These are phyloP conservation scores for Ganoderma sinense DNA, from an alignment of 1,284 basidiomycete genomes.

Conservation along the genomic window DNA sequence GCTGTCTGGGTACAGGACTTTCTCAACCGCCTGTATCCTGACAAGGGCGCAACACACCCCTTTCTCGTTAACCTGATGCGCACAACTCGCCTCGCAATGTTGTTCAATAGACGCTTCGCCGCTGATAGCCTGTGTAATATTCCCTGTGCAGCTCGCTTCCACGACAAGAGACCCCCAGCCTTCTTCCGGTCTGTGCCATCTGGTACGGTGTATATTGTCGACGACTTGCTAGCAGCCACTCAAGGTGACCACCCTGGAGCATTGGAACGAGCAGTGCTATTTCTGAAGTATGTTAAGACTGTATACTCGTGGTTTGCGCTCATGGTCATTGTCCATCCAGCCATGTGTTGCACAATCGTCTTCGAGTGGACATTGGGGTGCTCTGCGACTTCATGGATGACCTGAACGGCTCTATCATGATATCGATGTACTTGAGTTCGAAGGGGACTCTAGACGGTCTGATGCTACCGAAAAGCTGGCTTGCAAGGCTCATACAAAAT, in stretches of 20 bases:
- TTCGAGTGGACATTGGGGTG: slow-evolving; percentile 48
- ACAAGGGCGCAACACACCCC: neutral
- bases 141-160: slow-evolving; percentile 7
- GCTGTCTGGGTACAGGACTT: slow-evolving; percentile 50
- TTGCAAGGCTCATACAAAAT: slow-evolving; percentile 38
- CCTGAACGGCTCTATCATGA: slow-evolving; percentile 39
- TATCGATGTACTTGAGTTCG: slow-evolving; percentile 40
- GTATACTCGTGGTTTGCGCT: neutral
- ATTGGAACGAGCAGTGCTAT: slow-evolving; percentile 41
- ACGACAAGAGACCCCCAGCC: neutral
- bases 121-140: slow-evolving; percentile 3
- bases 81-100: slow-evolving; percentile 15
- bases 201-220: slow-evolving; percentile 40
- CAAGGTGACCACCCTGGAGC: slow-evolving; percentile 27
- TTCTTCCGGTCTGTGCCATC: no score
- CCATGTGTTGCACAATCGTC: slow-evolving; percentile 44
- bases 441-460: slow-evolving; percentile 46
- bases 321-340: slow-evolving; percentile 37
- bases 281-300: slow-evolving; percentile 32
- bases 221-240: slow-evolving; percentile 44
- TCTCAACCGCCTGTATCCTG: slow-evolving; percentile 38
- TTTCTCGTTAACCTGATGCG: slow-evolving; percentile 21
- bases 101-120: slow-evolving; percentile 12
- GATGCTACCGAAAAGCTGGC: slow-evolving; percentile 48
- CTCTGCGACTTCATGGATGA: slow-evolving; percentile 57